Conservation (phyloP, 108 stramenopile genomes). For the Nitzschia palea region DNA sequence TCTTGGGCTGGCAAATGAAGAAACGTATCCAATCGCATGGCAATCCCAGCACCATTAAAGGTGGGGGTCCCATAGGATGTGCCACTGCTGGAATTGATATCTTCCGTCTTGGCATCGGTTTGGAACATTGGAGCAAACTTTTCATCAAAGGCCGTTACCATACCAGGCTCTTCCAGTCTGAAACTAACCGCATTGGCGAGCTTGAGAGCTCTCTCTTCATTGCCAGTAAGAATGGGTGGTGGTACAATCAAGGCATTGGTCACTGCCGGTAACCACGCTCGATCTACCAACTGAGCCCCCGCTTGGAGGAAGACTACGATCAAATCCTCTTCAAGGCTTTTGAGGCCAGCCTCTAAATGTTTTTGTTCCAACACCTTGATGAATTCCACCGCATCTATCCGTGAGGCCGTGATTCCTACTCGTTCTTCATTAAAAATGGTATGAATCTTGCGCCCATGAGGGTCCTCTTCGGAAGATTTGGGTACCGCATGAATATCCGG, state of each 20-base stretch:
- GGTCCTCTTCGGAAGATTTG: conserved; percentile 21
- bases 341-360: conserved; percentile 68
- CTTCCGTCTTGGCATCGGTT: conserved; percentile 38
- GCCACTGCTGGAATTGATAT: conserved; percentile 67
- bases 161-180: conserved; percentile 24
- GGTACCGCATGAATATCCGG: conserved; percentile 33
- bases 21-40: conserved; percentile 70
- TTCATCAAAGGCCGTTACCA: conserved; percentile 33
- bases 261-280: conserved; percentile 56
- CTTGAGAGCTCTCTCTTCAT: conserved; percentile 37
- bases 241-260: conserved; percentile 68
- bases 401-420: conserved; percentile 49
- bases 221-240: conserved; percentile 27
- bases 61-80: conserved; percentile 68
- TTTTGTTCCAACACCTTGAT: conserved; percentile 52
- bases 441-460: conserved; percentile 66
- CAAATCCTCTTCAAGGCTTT: conserved; percentile 64
- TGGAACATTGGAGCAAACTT: conserved; percentile 30
- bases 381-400: conserved; percentile 61
- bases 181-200: conserved; percentile 84
- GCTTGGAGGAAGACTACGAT: conserved; percentile 60
- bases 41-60: conserved; percentile 53
- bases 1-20: conserved; percentile 64
- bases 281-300: conserved; percentile 43
- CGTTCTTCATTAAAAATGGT: conserved; percentile 44